Base-by-base conservation (phyloP, 192 early-diverging fungal genomes). In the Rhizophagus prolifer region DNA sequence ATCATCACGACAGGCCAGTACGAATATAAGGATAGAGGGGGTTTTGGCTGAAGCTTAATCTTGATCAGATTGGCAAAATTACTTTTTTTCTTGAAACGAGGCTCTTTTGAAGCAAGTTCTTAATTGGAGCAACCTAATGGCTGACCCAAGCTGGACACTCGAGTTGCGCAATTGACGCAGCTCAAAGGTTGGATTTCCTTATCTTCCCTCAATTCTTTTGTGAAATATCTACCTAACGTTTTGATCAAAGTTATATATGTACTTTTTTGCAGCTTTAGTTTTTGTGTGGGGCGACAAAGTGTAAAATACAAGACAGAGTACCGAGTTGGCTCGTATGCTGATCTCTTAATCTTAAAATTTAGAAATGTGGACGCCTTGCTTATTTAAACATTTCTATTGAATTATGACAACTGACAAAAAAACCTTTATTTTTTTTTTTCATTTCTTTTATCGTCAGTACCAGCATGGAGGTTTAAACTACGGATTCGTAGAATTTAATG, bases 401-500 rank as follows among this genome's bases (percentile, higher is more conserved):
- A 59, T 36, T 34, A 9, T n/a, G 28, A 54, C 60, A 16, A 70
- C 46, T 72, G 13, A 54, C 47, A 72, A 72, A 21, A 13, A 28
- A 36, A 58, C 38, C 1, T 26, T 70, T 23, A 31, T 58, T 54
- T 26, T 66, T 59, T 79, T 26, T 12, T 5, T 9, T 46, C n/a
- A n/a, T n/a, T 69, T 26, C 9, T 65, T 74, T 58, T 26, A 25
- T 62, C 12, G 14, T 8, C 86, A 91, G 86, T 88, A 87, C 81
- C 81, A 82, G 36, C 89, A 91, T 64, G 88, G 86, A 62, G 92
- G 90, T 19, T 81, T 94, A 72, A 94, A 94, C 85, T 97, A 94
- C 84, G 95, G 94, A 16, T 97, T 97, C 83, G 92, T 97, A 66
- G 94, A 95, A 80, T 94, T 89, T 86, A 81, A 81, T 70, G 91